Evolutionary conservation across 2,329 filamentous ascomycete genomes (phyloP).

Genomic region (Colletotrichum sp.): DNA sequence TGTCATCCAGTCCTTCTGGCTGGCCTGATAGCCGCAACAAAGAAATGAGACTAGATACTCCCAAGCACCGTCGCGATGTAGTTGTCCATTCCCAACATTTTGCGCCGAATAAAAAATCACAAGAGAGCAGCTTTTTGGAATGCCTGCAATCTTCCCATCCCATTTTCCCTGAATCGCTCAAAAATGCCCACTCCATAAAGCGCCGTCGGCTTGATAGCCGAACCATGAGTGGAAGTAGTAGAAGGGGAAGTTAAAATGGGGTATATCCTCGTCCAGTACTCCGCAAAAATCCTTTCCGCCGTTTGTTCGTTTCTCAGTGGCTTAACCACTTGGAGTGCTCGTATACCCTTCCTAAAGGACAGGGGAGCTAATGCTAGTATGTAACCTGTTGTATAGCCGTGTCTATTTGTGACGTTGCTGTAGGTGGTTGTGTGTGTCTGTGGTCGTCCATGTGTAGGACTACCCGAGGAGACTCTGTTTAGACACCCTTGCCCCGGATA

Average conservation of each 20-base stretch:
- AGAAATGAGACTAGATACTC: neutral
- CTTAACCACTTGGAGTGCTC: neutral
- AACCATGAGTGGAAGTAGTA: neutral
- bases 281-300: constrained; percentile 1
- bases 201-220: constrained; percentile 11
- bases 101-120: neutral
- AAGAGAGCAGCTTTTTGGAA: neutral
- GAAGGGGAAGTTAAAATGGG: constrained; percentile 8
- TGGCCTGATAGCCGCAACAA: neutral
- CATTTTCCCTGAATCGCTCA: neutral
- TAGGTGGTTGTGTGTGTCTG: neutral
- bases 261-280: constrained; percentile 18
- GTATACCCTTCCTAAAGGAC: neutral
- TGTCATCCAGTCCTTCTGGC: neutral
- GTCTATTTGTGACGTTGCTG: neutral
- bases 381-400: neutral
- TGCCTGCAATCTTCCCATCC: neutral
- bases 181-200: constrained; percentile 2
- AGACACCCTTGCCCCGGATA: constrained; percentile 41
- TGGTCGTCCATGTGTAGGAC: neutral
- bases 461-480: neutral
- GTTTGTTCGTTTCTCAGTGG: neutral
- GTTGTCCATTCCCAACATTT: neutral
- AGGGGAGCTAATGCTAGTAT: neutral
- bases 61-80: neutral